These are phyloP conservation scores for Epichloe coenophiala DNA, from an alignment of 2,329 filamentous ascomycete genomes.

Conservation along the genomic window DNA sequence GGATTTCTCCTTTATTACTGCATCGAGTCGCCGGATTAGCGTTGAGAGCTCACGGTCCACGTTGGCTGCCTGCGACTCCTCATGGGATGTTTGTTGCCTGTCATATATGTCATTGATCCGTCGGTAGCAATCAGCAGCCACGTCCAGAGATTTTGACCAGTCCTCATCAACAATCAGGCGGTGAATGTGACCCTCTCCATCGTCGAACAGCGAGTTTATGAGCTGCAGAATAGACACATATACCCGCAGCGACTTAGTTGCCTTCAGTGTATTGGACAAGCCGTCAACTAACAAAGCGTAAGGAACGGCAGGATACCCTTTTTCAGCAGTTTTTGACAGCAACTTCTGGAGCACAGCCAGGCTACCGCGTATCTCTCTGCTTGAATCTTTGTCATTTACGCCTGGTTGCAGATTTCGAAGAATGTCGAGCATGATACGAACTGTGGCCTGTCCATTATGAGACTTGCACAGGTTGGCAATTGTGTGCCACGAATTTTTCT, in stretches of 20 bases:
- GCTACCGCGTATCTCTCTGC: slow-evolving; percentile 47
- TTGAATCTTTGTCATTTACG: slow-evolving; percentile 35
- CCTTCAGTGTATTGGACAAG: slow-evolving; percentile 35
- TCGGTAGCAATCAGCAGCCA: slow-evolving; percentile 42
- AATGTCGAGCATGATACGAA: slow-evolving; percentile 51
- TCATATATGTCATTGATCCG: slow-evolving; percentile 14
- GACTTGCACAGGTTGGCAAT: slow-evolving; percentile 59
- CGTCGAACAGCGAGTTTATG: slow-evolving; percentile 42
- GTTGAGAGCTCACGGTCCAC: slow-evolving; percentile 29
- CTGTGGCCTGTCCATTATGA: slow-evolving; percentile 56
- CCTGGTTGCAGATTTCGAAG: slow-evolving; percentile 35
- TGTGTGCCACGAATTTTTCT: slow-evolving; percentile 55
- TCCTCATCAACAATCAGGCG: slow-evolving; percentile 49
- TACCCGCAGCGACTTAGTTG: slow-evolving; percentile 31
- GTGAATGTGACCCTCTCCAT: slow-evolving; percentile 37
- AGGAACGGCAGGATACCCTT: slow-evolving; percentile 46
- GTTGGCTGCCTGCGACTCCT: slow-evolving; percentile 21
- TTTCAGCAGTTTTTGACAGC: slow-evolving; percentile 43
- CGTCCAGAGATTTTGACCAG: slow-evolving; percentile 47
- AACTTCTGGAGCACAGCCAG: slow-evolving; percentile 50
- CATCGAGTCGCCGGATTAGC: slow-evolving; percentile 37
- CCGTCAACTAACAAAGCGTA: slow-evolving; percentile 46
- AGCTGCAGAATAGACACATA: slow-evolving; percentile 34
- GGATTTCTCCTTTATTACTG: slow-evolving; percentile 28
- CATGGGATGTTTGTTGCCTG: slow-evolving; percentile 11